Conservation (phyloP, 2,329 filamentous ascomycete genomes). For the Ascomycota sp. region DNA sequence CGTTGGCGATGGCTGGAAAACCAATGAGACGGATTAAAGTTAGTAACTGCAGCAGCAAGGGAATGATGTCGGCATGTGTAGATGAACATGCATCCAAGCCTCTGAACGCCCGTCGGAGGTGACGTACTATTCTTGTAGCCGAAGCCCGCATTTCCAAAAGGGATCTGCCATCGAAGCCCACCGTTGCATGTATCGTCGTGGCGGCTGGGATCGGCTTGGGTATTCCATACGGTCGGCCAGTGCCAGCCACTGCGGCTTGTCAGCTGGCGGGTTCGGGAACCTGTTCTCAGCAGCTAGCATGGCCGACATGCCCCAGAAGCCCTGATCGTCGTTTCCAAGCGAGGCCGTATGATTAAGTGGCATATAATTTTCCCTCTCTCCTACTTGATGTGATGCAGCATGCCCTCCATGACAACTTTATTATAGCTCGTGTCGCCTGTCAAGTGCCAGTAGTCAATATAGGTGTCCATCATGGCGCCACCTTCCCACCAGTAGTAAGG, state of each 20-base stretch:
- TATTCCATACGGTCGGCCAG: conserved; percentile 49
- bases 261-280: conserved; percentile 35
- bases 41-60: no score
- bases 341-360: conserved; percentile 36
- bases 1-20: conserved; percentile 33
- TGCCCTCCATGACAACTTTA: conserved; percentile 29
- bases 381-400: conserved; percentile 42
- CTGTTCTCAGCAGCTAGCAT: conserved; percentile 46
- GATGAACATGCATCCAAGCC: no score
- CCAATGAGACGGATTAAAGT: neutral
- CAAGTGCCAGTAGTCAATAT: conserved; percentile 50
- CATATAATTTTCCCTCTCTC: conserved; percentile 36
- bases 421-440: conserved; percentile 47
- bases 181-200: conserved; percentile 44
- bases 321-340: conserved; percentile 50
- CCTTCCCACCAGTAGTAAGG: conserved; percentile 61
- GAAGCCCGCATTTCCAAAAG: conserved; percentile 52
- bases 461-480: conserved; percentile 44
- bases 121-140: conserved; percentile 48
- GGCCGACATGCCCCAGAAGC: conserved; percentile 48
- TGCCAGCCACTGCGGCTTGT: conserved; percentile 38
- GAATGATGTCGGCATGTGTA: no score
- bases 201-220: conserved; percentile 36
- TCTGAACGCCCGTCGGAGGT: no score
- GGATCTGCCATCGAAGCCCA: conserved; percentile 62